Conservation (phyloP, 345 rosid genomes). For the Aquilaria sinensis region DNA sequence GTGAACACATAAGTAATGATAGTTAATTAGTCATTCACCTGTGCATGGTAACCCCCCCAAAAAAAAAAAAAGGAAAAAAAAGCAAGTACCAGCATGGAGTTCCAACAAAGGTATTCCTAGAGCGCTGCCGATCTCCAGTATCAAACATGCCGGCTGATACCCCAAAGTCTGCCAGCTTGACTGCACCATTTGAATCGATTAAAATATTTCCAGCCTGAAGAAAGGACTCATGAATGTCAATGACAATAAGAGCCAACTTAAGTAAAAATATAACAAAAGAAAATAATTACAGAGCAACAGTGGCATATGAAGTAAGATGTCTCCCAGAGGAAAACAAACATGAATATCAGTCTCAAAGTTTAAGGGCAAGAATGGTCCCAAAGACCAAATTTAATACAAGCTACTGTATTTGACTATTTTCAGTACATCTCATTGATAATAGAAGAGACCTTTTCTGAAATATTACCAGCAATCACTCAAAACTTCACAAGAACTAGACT, state of each 20-base stretch:
- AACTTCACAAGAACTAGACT: too few relatives aligned
- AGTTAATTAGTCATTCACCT: background rate
- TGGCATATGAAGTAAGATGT: background rate
- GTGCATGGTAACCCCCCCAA: background rate
- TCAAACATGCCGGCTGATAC: constrained; percentile 99
- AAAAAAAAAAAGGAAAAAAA: constrained; percentile 1
- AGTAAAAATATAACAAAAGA: background rate
- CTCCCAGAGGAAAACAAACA: background rate
- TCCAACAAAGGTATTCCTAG: constrained; percentile 97
- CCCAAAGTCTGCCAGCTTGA: constrained; percentile 96
- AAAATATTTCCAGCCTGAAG: constrained; percentile 94
- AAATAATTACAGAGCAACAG: background rate
- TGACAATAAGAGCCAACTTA: constrained; percentile 12
- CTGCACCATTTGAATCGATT: constrained; percentile 67
- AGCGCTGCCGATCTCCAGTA: constrained; percentile 93
- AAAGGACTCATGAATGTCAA: constrained; percentile 13
- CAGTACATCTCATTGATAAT: too few relatives aligned
- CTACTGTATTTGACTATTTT: too few relatives aligned
- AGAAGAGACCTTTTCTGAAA: too few relatives aligned
- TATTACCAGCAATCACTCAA: too few relatives aligned
- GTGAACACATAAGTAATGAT: background rate
- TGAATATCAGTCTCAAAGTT: background rate
- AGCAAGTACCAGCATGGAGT: constrained; percentile 92
- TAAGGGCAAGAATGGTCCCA: too few relatives aligned
- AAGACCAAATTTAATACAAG: too few relatives aligned